phyloP scores from a whole-genome alignment of 2,329 filamentous ascomycete genomes.

The Scytalidium lignicola region DNA sequence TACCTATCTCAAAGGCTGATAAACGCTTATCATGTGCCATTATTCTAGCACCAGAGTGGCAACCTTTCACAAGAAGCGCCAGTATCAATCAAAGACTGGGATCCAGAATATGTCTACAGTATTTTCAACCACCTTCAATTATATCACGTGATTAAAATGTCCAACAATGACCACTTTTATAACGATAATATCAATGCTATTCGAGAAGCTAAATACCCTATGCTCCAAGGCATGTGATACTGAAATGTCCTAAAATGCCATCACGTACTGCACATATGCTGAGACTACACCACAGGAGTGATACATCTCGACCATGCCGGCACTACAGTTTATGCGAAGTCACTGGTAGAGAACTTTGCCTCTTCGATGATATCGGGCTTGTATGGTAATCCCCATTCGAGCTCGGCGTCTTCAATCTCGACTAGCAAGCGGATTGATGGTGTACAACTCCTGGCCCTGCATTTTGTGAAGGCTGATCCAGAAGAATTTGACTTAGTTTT shows the following conservation, averaged over 20 bases:
- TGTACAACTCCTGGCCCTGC: conserved; percentile 61
- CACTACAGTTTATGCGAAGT: conserved; percentile 71
- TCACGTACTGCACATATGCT: neutral
- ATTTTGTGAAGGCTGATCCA: conserved; percentile 74
- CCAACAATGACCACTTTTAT: conserved; percentile 33
- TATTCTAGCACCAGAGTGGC: too few relatives aligned
- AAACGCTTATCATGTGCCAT: too few relatives aligned
- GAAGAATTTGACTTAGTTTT: conserved; percentile 80
- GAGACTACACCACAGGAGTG: conserved; percentile 43
- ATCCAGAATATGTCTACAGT: neutral
- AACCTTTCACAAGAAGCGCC: too few relatives aligned
- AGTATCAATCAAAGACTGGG: neutral
- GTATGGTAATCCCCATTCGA: conserved; percentile 86
- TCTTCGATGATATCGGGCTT: conserved; percentile 67
- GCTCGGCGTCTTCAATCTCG: conserved; percentile 69
- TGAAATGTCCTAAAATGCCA: neutral
- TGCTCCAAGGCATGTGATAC: conserved; percentile 50
- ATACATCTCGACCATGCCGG: conserved; percentile 88
- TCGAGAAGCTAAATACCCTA: conserved; percentile 56
- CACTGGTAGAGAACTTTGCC: conserved; percentile 70
- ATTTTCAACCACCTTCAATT: neutral
- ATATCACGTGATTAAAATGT: conserved; percentile 1
- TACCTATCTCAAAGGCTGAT: too few relatives aligned
- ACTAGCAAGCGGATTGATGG: conserved; percentile 69
- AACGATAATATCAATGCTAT: conserved; percentile 53